Evolutionary conservation across 2,329 filamentous ascomycete species (phyloP), one percentile per base, ranked within the genome.

Genomic region (Ciborinia camelliae): DNA sequence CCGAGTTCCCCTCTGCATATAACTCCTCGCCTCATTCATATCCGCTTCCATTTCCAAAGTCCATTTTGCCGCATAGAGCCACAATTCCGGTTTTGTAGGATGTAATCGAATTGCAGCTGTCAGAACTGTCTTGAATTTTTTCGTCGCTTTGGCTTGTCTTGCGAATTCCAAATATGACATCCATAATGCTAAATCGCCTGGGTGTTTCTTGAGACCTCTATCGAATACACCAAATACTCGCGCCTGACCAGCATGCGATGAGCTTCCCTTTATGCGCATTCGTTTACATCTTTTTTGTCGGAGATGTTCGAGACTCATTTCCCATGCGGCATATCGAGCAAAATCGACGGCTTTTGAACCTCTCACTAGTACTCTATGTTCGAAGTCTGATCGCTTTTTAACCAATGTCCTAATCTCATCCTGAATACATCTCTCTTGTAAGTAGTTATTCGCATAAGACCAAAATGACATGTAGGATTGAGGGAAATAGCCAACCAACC

Each of bases 151-250:
- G 74, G 87, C 82, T 69, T 86, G 84, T 71, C 87, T 84, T 20
- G 91, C 88, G 76, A 91, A 98, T 65, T 89, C 85, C 66, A 98
- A 87, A 74, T 97, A 97, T 73, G 93, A 90, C 76, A 90, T 87
- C 95, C 95, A 99, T 45, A 99, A 81, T 2, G 84, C 84, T 43
- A 92, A 74, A 73, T 91, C 91, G 4, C 91, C 92, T 1, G 91
- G 90, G 74, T 97, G 95, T 68, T 92, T 91, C 74, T 86, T 84
- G 35, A 93, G 92, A 26, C 86, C 92, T 68, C 95, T 88, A 71
- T 97, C 92, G 70, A 97, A 90, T 68, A 98, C 89, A 76, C 90
- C 90, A 74, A 97, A 92, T 68, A 97, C 89, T 60, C 92, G 90
- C 52, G 89, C 87, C 75, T 96, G 90, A 26, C 91, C 90, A 54